These are phyloP conservation scores for Vigna angularis DNA, from an alignment of 306 rosid genomes.

Conservation along the genomic window DNA sequence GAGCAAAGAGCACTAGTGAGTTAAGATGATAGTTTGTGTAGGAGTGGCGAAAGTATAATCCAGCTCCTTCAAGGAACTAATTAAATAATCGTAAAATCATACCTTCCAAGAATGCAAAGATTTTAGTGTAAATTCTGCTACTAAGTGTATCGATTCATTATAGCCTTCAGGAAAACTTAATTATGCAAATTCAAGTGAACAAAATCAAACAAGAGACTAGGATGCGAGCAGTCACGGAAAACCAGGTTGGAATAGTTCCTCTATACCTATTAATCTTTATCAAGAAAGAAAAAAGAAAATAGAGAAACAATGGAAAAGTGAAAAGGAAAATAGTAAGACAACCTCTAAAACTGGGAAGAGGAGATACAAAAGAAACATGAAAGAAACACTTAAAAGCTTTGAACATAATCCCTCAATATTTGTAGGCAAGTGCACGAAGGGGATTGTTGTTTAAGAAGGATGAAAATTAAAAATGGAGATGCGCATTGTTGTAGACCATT, in stretches of 20 bases:
- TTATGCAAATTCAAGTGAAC: constrained; percentile 17
- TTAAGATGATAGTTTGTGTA: constrained; percentile 40
- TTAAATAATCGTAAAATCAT: constrained; percentile 33
- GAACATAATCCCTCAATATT: too few species aligned
- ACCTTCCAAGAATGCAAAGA: constrained; percentile 99
- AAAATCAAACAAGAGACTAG: background rate
- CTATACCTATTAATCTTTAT: background rate
- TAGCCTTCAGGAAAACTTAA: constrained; percentile 63
- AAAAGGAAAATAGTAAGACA: background rate
- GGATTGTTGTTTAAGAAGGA: too few species aligned
- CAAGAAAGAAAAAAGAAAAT: constrained; percentile 2
- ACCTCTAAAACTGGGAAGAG: background rate
- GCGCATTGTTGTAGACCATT: too few species aligned
- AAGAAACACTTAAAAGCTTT: too few species aligned
- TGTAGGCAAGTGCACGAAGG: too few species aligned
- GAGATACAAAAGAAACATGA: background rate
- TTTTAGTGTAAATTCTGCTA: constrained; percentile 91
- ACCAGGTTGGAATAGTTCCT: background rate
- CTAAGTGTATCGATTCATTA: constrained; percentile 90
- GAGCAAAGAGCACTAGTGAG: constrained; percentile 46
- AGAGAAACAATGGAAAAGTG: background rate
- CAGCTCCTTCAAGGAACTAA: constrained; percentile 14
- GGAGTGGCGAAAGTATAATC: constrained; percentile 45
- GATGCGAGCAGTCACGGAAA: constrained; percentile 27
- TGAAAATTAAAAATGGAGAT: too few species aligned